phyloP scores from a whole-genome alignment of 73 alveolate genomes.

The Paramecium sonneborni region DNA sequence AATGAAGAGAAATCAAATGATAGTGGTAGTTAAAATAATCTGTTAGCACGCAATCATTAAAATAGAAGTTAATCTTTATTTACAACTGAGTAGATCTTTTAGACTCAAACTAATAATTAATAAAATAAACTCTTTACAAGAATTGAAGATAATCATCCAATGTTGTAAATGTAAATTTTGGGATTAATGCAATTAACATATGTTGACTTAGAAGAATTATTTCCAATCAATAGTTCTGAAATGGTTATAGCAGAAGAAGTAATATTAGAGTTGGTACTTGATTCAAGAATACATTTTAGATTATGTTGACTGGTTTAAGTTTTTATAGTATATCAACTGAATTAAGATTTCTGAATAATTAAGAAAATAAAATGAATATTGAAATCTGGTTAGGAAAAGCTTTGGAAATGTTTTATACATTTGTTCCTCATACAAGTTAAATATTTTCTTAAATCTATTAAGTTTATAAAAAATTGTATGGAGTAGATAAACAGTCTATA shows the following conservation, averaged over 20 bases:
- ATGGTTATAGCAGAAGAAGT: slow-evolving; percentile 58
- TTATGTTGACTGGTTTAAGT: slow-evolving; percentile 35
- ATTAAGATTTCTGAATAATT: background rate
- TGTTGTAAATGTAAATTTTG: slow-evolving; percentile 28
- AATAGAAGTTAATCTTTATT: slow-evolving; percentile 13
- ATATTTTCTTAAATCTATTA: slow-evolving; percentile 21
- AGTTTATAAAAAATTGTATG: slow-evolving; percentile 39
- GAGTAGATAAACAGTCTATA: slow-evolving; percentile 14
- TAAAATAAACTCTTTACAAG: slow-evolving; percentile 14
- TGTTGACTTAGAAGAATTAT: slow-evolving; percentile 29
- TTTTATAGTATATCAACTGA: slow-evolving; percentile 46
- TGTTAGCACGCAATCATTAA: background rate
- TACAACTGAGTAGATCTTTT: background rate
- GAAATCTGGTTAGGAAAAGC: slow-evolving; percentile 41
- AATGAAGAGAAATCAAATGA: background rate
- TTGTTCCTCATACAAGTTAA: slow-evolving; percentile 5
- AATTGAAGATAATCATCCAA: slow-evolving; percentile 50
- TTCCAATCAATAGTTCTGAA: slow-evolving; percentile 7
- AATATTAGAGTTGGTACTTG: slow-evolving; percentile 32
- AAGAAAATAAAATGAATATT: background rate
- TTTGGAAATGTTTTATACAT: slow-evolving; percentile 34
- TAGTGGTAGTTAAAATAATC: background rate
- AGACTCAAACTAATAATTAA: background rate
- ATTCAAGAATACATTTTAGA: background rate
- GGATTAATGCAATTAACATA: slow-evolving; percentile 42